Percentiles rank a stretch among this genome's conserved stretches.
Evolutionary conservation across 805 yeast genomes (phyloP).

Genomic region (Kodamaea hsintzibuensis): DNA sequence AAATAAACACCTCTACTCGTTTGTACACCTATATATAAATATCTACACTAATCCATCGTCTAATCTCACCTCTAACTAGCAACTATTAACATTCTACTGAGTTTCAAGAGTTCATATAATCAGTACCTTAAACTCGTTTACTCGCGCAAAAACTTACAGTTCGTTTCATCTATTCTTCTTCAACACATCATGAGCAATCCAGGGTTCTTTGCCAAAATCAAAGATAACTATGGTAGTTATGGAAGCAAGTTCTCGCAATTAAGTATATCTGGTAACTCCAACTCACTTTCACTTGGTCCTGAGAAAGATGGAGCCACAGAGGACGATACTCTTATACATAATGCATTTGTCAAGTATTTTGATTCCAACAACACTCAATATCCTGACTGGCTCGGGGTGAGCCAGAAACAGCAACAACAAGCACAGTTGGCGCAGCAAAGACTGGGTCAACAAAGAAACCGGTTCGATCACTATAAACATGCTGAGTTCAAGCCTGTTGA

Average conservation of each 20-base stretch:
- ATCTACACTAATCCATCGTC: neutral
- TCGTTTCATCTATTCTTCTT: neutral
- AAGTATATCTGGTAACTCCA: slow-evolving; percentile 24
- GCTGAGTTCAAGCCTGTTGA: slow-evolving; percentile 16
- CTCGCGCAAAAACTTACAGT: neutral
- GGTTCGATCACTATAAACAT: slow-evolving; percentile 11
- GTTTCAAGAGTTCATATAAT: neutral
- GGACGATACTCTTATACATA: slow-evolving; percentile 43
- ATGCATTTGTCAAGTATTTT: slow-evolving; percentile 42
- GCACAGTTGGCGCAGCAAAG: slow-evolving; percentile 8
- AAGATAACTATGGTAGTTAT: slow-evolving; percentile 37
- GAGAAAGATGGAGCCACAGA: slow-evolving; percentile 42
- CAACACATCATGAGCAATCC: slow-evolving; percentile 9
- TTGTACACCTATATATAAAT: neutral
- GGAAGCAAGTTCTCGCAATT: slow-evolving; percentile 38
- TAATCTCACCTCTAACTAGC: no score
- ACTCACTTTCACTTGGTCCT: slow-evolving; percentile 5
- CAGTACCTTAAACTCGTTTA: neutral
- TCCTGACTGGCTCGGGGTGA: slow-evolving; percentile 45
- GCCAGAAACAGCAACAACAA: slow-evolving; percentile 13
- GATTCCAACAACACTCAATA: slow-evolving; percentile 33
- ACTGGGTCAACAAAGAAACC: slow-evolving; percentile 6
- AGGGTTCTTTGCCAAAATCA: slow-evolving; percentile 34
- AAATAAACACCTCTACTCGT: no score
- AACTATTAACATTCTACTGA: no score